phyloP scores from a whole-genome alignment of 768 basidiomycete species.

The Artomyces pyxidatus region DNA sequence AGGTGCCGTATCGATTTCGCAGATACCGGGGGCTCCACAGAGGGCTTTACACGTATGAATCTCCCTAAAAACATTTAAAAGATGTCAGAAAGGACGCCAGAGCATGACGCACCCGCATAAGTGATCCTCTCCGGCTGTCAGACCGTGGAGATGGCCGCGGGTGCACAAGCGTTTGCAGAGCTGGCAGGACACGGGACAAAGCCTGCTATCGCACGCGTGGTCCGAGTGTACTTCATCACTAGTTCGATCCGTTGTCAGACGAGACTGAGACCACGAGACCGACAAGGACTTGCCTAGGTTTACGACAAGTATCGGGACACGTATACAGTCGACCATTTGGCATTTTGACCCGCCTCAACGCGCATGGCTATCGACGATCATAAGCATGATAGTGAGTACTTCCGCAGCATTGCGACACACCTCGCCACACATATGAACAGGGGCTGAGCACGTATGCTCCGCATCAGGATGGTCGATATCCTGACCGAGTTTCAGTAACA shows the following conservation, averaged over 20 bases:
- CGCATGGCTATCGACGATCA: constrained; percentile 17
- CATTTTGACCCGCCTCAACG: constrained; percentile 2
- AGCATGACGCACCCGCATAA: constrained; percentile 50
- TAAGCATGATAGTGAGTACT: no score
- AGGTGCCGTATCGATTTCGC: constrained; percentile 51
- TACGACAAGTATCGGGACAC: constrained; percentile 8
- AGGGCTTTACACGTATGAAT: constrained; percentile 38
- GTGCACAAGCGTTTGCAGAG: constrained; percentile 50
- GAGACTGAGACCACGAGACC: no score
- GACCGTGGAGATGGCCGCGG: constrained; percentile 42
- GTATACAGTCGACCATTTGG: constrained; percentile 4
- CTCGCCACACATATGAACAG: constrained; percentile 47
- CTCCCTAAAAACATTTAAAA: constrained; percentile 29
- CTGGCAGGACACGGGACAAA: constrained; percentile 47
- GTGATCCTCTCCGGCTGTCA: constrained; percentile 33
- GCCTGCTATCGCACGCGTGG: constrained; percentile 43
- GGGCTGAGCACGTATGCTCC: constrained; percentile 46
- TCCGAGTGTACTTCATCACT: constrained; percentile 38
- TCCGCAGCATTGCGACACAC: no score
- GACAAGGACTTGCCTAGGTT: background rate
- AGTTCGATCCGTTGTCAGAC: background rate
- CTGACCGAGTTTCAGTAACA: constrained; percentile 21
- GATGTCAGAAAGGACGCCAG: background rate
- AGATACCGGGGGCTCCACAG: constrained; percentile 42
- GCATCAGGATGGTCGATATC: constrained; percentile 37